Evolutionary conservation across 306 rosid species (phyloP), one percentile per base, ranked within the genome.

Genomic region (Vigna reflexopilosa): DNA sequence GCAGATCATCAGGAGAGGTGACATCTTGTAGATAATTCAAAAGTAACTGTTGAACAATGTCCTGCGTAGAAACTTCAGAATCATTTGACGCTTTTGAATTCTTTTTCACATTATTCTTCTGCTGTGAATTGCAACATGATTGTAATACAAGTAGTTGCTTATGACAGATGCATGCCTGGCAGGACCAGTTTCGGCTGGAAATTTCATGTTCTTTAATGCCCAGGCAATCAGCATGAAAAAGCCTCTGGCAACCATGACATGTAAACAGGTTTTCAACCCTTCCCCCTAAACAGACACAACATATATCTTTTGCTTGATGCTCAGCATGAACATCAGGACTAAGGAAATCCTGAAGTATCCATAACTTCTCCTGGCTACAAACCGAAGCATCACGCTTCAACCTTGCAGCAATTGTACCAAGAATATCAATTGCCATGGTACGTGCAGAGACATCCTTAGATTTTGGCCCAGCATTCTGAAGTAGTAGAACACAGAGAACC

Each of bases 361-460:
- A 96, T 52, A 93, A 90, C 74, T 88, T 93, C 38, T 90, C 91
- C 61, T 67, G 83, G 76, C 93, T 83, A 85, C 96, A 89, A 85
- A 82, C 76, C 48, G 86, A 77, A 72, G 99, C 91, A 86, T 96
- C 99, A 32, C 93, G 98, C 93, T 96, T 96, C 91, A 96, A 89
- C 89, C 99, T 96, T 2, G 99, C 97, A 78, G 99, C 99, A 90
- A 96, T 86, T 40, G 93, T 93, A 77, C 99, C 99, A 28, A 96
- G 97, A 93, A 96, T 87, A 72, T 96, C 99, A 62, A 96, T 96
- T 2, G 99, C 98, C 97, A 96, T 74, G 45, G 91, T 79, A 62
- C 97, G 99, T 76, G 91, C 94, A 80, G 91, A 78, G 56, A 85
- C 63, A 77, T 96, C 99, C 87, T 96, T 96, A 70, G 98, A 93